Evolutionary conservation across 2,329 filamentous ascomycete genomes (phyloP).

Genomic region (Ophiosphaerella korrae): DNA sequence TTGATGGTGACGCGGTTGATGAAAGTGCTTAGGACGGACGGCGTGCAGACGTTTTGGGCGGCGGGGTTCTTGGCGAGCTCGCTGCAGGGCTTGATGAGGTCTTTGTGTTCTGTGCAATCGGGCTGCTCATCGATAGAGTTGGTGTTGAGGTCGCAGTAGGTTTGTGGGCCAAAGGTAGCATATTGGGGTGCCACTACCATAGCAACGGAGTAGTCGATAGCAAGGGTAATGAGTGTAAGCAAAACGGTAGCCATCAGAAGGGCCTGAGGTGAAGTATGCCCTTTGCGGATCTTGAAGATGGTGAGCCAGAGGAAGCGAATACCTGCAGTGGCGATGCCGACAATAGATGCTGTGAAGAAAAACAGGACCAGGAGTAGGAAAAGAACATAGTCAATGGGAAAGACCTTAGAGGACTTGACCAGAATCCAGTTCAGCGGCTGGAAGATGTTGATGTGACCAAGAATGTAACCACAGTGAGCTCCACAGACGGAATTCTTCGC

Average conservation of each 20-base stretch:
- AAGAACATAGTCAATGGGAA: constrained; percentile 90
- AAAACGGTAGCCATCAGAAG: constrained; percentile 89
- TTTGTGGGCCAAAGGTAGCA: constrained; percentile 90
- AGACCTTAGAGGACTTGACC: constrained; percentile 77
- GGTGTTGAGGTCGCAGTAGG: constrained; percentile 79
- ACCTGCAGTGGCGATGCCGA: constrained; percentile 83
- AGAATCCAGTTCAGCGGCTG: constrained; percentile 94
- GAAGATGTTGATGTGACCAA: constrained; percentile 87
- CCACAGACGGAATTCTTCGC: constrained; percentile 94
- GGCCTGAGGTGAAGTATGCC: constrained; percentile 88
- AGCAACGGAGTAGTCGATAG: constrained; percentile 88
- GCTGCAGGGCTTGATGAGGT: constrained; percentile 80
- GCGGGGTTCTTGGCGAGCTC: constrained; percentile 72
- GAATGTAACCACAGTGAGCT: constrained; percentile 85
- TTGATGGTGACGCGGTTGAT: constrained; percentile 90
- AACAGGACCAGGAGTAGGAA: constrained; percentile 84
- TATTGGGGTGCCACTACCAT: constrained; percentile 98
- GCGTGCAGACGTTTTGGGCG: constrained; percentile 84
- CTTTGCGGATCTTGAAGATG: constrained; percentile 88
- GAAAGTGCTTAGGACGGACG: constrained; percentile 88
- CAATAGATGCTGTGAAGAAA: constrained; percentile 86
- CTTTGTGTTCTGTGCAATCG: constrained; percentile 73
- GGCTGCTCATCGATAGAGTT: constrained; percentile 68
- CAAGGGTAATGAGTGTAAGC: constrained; percentile 85
- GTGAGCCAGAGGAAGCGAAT: constrained; percentile 96